Base-by-base conservation (phyloP, 495 filamentous ascomycete genomes). In the Trichoderma erinaceum region DNA sequence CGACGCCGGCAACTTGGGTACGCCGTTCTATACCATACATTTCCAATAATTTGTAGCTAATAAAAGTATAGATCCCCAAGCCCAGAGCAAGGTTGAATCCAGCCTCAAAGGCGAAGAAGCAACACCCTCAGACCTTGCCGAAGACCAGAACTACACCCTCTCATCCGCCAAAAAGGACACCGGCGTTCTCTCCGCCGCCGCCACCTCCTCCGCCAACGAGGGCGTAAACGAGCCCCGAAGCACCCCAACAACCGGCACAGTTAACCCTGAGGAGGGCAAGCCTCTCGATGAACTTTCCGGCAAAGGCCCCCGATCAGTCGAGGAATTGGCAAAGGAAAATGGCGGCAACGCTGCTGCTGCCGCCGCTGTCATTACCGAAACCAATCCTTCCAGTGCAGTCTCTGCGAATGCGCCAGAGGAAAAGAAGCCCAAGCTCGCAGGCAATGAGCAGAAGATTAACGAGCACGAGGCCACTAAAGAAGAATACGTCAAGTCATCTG, bases 1-100 rank as follows among this genome's bases (percentile, higher is more conserved):
- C 68, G 85, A 88, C 69, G 81, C 80, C 27, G 85, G 85, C 65
- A 88, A 87, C 72, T 74, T 84, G 29, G 78, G 79, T 81, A 73
- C 3, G 66, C 56, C 35, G 2, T 16, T 23, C 10, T 16, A 67
- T 3, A 32, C 56, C 56, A 29, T 29, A 29, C 48, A 67, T 35
- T 15, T 23, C 23, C 65, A 50, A 43, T 35, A 32, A 21, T 8
- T 56, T 1, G 35, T 43, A 43, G 63, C 58, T 66, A 66, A 69
- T 65, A n/a, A 61, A 18, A 10, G 18, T 11, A 66, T 67, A 63
- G 67, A 68, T 23, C 35, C 21, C 32, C n/a, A 61, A 4, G 56
- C 69, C n/a, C 70, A 66, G 29, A 69, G 70, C n/a, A 18, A 72
- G 50, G 71, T 73, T 35, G 66, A 74, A 25, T 75, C 73, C 58